Evolutionary conservation across 2,329 filamentous ascomycete species (phyloP), one percentile per base, ranked within the genome.

Genomic region (Camillea tinctor): DNA sequence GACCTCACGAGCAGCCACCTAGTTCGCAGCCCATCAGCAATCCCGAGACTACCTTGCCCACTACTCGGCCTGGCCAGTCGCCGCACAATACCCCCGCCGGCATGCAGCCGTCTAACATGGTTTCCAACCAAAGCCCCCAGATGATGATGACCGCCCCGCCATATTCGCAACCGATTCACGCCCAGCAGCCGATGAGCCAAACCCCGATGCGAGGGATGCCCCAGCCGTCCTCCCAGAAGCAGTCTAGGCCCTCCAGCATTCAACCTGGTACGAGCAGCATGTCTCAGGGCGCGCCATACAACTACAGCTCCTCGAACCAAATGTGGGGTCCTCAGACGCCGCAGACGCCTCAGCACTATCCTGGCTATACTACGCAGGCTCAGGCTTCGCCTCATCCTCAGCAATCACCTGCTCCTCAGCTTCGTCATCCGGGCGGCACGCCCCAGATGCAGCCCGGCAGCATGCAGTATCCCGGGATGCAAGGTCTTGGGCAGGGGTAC

Each of bases 1-100:
- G 90, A 62, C 89, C 91, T 11, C 93, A 96, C 66, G 92, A 97
- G 72, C 87, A 90, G 60, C 88, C 91, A 23, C 74, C 78, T 58
- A 78, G 79, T 55, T 80, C 75, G 54, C 84, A 81, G 61, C 77
- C 82, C 52, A 78, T 79, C 53, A 75, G 75, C 19, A 44, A n/a
- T 11, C 74, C 74, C 58, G 79, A 84, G 53, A 65, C 81, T 3
- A 68, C 79, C 21, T 71, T 78, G 11, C 76, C 82, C 13, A 80
- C 81, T 15, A 83, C 79, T 57, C 81, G 85, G 53, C 77, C 84
- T 9, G 79, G 82, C 24, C 81, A 86, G 68, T 85, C 86, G 22
- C 82, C 88, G 56, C 84, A 87, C 63, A 78, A 82, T 58, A 74
- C 84, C 22, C 79, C 82, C 51, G 79, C 82, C 54, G 80, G 80